Percentiles rank a stretch among this genome's conserved stretches.
These are phyloP conservation scores for Daldinia childiae DNA, from an alignment of 495 filamentous ascomycete species.

Conservation along the genomic window DNA sequence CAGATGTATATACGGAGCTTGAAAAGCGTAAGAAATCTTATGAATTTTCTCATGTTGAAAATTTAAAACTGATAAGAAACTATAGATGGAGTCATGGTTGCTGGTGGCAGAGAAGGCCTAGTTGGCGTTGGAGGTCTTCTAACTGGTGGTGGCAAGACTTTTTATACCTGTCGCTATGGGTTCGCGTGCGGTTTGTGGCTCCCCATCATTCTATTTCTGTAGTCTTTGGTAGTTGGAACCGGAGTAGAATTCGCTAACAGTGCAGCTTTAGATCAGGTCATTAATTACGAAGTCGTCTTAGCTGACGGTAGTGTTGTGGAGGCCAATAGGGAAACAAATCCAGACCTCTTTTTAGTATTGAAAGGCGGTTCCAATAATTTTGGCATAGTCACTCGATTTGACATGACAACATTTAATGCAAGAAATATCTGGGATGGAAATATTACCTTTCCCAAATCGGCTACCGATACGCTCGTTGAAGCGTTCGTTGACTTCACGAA, in stretches of 20 bases:
- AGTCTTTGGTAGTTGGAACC: not conserved
- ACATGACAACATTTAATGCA: constrained; percentile 45
- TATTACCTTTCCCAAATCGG: not conserved
- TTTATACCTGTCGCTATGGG: constrained; percentile 59
- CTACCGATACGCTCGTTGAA: constrained; percentile 27
- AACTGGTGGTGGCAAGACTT: constrained; percentile 66
- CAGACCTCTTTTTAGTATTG: constrained; percentile 62
- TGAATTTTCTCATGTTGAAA: not conserved
- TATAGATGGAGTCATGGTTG: constrained; percentile 55
- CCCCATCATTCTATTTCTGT: not conserved
- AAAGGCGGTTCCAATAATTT: constrained; percentile 64
- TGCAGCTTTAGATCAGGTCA: constrained; percentile 50
- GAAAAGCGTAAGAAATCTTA: constrained; percentile 24
- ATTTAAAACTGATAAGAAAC: not conserved
- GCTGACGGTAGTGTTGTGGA: constrained; percentile 56
- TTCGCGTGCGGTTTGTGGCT: constrained; percentile 52
- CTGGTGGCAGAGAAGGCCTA: constrained; percentile 62
- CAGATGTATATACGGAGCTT: constrained; percentile 6
- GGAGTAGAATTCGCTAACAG: not conserved
- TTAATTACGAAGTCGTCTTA: constrained; percentile 60
- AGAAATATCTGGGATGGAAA: constrained; percentile 39
- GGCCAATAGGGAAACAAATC: constrained; percentile 49
- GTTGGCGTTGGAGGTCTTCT: constrained; percentile 68
- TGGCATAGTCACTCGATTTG: constrained; percentile 62
- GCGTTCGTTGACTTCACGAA: constrained; percentile 42